Percentiles rank a stretch among this genome's conserved stretches.
Evolutionary conservation across 1,284 basidiomycete species (phyloP).

Genomic region (Pseudozyma sp.): DNA sequence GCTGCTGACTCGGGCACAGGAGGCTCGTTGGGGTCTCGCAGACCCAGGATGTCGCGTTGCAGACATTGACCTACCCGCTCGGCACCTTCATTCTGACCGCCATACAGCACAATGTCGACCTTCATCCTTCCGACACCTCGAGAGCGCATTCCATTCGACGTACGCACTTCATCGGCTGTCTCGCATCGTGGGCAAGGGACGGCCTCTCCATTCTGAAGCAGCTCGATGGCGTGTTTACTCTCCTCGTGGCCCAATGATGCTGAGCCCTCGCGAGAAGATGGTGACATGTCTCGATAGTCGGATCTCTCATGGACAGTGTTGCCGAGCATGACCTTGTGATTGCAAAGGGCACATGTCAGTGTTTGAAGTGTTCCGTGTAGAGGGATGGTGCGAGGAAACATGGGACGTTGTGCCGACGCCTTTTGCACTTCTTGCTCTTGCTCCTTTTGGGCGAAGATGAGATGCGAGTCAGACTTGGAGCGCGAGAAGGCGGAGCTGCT

Average conservation of each 20-base stretch:
- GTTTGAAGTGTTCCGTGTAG: constrained; percentile 86
- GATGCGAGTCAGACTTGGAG: constrained; percentile 60
- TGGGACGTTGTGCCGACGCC: constrained; percentile 58
- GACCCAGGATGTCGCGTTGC: constrained; percentile 64
- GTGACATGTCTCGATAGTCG: constrained; percentile 24
- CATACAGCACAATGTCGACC: constrained; percentile 89
- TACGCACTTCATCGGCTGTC: constrained; percentile 77
- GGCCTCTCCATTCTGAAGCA: constrained; percentile 73
- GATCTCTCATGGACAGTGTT: constrained; percentile 34
- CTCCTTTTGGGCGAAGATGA: constrained; percentile 42
- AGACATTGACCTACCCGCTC: constrained; percentile 76
- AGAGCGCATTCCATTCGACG: constrained; percentile 81
- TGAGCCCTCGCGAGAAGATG: constrained; percentile 36
- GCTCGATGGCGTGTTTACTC: constrained; percentile 50
- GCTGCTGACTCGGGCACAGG: constrained; percentile 60
- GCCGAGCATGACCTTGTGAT: constrained; percentile 71
- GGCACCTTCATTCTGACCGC: constrained; percentile 85
- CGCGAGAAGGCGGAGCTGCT: constrained; percentile 29
- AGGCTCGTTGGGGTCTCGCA: constrained; percentile 64
- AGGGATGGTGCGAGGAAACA: constrained; percentile 82
- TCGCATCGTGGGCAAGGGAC: constrained; percentile 85
- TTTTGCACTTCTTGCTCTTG: constrained; percentile 71
- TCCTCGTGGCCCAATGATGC: constrained; percentile 40
- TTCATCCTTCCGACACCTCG: constrained; percentile 84
- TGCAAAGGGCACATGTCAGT: constrained; percentile 85